Conservation (phyloP, 306 rosid species). For the Ormosia semicastrata region DNA sequence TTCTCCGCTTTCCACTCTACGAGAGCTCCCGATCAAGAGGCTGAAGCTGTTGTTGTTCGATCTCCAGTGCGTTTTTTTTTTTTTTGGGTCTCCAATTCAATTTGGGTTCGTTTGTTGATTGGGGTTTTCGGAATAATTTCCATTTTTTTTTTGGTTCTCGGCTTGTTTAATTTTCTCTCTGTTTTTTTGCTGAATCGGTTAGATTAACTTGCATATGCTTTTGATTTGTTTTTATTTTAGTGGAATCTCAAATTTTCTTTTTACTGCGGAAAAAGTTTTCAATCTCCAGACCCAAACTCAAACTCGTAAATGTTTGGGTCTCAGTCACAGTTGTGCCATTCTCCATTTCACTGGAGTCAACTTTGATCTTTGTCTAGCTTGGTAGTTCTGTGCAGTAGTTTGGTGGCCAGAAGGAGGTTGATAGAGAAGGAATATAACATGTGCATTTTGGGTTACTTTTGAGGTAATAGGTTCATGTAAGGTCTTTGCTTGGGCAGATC, state of each 20-base stretch:
- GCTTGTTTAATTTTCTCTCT: not conserved
- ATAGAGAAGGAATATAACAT: not conserved
- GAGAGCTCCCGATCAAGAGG: constrained; percentile 49
- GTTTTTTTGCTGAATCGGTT: not conserved
- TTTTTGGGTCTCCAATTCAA: not conserved
- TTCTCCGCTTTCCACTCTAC: constrained; percentile 45
- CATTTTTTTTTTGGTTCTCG: not conserved
- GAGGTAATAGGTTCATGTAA: not conserved
- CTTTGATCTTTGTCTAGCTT: not conserved
- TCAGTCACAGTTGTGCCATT: not conserved
- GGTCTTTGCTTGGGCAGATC: not conserved
- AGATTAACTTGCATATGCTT: not conserved
- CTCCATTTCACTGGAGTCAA: not conserved
- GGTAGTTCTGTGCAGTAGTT: not conserved
- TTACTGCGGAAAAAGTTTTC: not conserved
- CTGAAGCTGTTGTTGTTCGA: constrained; percentile 74
- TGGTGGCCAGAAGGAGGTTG: not conserved
- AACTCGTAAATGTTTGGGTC: not conserved
- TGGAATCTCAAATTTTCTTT: not conserved
- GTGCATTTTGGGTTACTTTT: not conserved
- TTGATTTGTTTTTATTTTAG: not conserved
- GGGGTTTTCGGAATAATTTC: not conserved
- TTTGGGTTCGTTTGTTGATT: not conserved
- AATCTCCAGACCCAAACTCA: not conserved
- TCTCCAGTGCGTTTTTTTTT: constrained; percentile 45